Percentiles rank a stretch among this genome's conserved stretches.
Evolutionary conservation across 805 yeast genomes (phyloP).

Genomic region (Millerozyma acaciae): DNA sequence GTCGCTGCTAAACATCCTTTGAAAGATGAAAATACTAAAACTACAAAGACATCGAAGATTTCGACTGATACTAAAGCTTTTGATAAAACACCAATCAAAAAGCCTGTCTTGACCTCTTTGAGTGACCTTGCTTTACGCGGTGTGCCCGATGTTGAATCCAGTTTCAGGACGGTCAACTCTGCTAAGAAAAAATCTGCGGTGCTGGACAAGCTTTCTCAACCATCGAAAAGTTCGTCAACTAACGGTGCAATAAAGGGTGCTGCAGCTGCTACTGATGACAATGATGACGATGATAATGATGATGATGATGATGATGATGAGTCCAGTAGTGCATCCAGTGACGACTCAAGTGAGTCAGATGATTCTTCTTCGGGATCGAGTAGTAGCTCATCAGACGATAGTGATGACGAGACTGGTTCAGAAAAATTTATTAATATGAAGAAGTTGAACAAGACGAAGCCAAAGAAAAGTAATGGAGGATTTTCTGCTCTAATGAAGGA

Average conservation of each 20-base stretch:
- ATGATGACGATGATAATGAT: background rate
- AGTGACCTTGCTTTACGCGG: slow-evolving; percentile 62
- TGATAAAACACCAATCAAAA: slow-evolving; percentile 11
- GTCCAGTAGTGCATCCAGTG: slow-evolving; percentile 3
- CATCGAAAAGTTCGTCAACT: background rate
- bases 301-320: slow-evolving; percentile 8
- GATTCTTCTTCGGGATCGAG: slow-evolving; percentile 3
- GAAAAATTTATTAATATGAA: slow-evolving; percentile 24
- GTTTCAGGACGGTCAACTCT: slow-evolving; percentile 31
- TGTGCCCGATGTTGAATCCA: slow-evolving; percentile 52
- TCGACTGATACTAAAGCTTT: background rate
- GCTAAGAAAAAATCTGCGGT: slow-evolving; percentile 14
- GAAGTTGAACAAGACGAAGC: slow-evolving; percentile 14
- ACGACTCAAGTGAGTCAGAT: slow-evolving; percentile 8
- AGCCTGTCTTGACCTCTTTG: slow-evolving; percentile 46
- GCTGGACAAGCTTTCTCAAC: background rate
- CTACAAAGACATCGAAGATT: background rate
- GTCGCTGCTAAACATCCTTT: background rate
- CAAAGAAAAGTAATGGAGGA: slow-evolving; percentile 23
- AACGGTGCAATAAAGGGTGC: slow-evolving; percentile 2
- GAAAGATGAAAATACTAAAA: background rate
- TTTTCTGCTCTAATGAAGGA: slow-evolving; percentile 30
- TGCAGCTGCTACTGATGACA: background rate
- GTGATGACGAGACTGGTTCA: slow-evolving; percentile 8
- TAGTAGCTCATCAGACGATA: slow-evolving; percentile 13